Evolutionary conservation across 768 basidiomycete species (phyloP).

Genomic region (Fomitopsis serialis): DNA sequence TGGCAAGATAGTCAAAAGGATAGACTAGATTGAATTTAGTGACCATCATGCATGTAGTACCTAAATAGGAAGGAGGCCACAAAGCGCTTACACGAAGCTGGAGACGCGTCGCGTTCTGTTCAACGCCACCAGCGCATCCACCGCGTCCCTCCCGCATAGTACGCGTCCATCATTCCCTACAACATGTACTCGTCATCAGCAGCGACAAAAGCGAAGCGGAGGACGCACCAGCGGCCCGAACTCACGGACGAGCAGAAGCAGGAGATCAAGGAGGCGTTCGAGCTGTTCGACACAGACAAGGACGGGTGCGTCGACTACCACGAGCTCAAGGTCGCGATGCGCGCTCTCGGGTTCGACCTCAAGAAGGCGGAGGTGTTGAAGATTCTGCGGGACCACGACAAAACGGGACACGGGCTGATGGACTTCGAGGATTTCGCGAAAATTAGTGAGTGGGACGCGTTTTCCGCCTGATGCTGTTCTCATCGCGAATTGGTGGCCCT

Average conservation of each 20-base stretch:
- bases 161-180: not conserved
- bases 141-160: not conserved
- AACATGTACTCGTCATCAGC: conserved; percentile 41
- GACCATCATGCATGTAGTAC: no score
- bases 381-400: conserved; percentile 86
- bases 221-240: conserved; percentile 73
- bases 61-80: no score
- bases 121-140: conserved; percentile 1
- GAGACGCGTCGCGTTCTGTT: not conserved
- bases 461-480: not conserved
- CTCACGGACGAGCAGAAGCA: conserved; percentile 87
- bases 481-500: not conserved
- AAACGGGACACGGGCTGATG: conserved; percentile 78
- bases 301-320: conserved; percentile 96
- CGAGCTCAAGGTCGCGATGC: conserved; percentile 98
- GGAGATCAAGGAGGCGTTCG: conserved; percentile 98
- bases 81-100: not conserved
- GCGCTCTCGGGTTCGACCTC: conserved; percentile 94
- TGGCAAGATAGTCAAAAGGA: no score
- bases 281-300: conserved; percentile 98
- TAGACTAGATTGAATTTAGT: no score
- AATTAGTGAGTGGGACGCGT: conserved; percentile 51
- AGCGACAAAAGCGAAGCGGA: conserved; percentile 67
- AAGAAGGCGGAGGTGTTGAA: conserved; percentile 99
- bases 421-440: conserved; percentile 91